These are phyloP conservation scores for Termitomyces sp. DNA, from an alignment of 768 basidiomycete species.

Conservation along the genomic window DNA sequence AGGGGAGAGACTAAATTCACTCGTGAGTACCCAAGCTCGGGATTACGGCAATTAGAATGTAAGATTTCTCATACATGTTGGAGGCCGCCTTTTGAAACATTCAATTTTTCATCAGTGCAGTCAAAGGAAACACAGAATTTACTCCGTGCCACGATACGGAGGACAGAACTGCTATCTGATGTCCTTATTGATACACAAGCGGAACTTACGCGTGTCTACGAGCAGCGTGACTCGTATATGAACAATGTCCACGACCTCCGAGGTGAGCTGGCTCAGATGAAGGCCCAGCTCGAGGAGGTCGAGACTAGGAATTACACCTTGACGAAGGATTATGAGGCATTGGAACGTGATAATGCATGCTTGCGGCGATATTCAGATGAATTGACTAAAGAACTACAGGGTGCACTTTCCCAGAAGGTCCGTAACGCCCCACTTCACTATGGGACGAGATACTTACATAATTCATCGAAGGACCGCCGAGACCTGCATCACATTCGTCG, in stretches of 20 bases:
- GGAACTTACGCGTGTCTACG: conserved; percentile 1
- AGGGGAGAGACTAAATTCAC: background rate
- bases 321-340: conserved; percentile 1
- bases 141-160: background rate
- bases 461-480: conserved; percentile 1
- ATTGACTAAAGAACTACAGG: background rate
- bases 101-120: background rate
- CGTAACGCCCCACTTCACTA: background rate
- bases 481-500: conserved; percentile 6
- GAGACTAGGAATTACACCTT: conserved; percentile 3
- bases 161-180: background rate
- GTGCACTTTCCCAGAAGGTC: background rate
- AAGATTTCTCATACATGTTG: background rate
- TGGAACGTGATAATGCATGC: conserved; percentile 6
- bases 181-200: background rate
- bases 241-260: background rate
- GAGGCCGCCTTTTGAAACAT: background rate
- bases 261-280: background rate
- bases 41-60: background rate
- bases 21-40: background rate
- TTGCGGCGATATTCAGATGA: background rate
- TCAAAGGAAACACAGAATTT: conserved; percentile 1
- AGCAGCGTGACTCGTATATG: background rate
- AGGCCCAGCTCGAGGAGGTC: conserved; percentile 2
- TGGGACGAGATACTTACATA: background rate